Evolutionary conservation across 1,284 basidiomycete genomes (phyloP), one percentile per base, ranked within the genome.

Genomic region (Xanthoconium separans): DNA sequence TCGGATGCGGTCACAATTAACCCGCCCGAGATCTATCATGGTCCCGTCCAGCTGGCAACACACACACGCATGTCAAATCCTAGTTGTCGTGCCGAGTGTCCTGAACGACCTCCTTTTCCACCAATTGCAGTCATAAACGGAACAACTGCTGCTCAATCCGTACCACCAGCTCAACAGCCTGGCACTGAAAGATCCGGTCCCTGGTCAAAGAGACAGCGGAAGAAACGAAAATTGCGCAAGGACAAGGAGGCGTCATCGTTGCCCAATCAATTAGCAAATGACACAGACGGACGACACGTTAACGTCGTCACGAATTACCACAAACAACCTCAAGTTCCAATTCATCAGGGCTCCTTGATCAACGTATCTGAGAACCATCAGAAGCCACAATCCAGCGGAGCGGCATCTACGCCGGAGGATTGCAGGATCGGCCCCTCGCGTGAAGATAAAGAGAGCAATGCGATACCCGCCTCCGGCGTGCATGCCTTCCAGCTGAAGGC

Each of bases 121-220:
- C 47, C n/a, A 22, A 22, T 44, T 39, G 34, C 36, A 18, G 37
- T 34, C 24, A 12, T 31, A 15, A 40, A 30, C 4, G 31, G 8
- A 24, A 24, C 47, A 12, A 15, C 27, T 34, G 36, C 16, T 24
- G 39, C 16, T 24, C 63, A 45, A 37, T 44, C 37, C 5, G 47
- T 33, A 27, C 51, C 4, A 42, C 44, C 27, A 3, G 50, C 40
- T 36, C 49, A 47, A 13, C 51, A 50, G 20, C 22, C 42, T 34
- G 27, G 31, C 16, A 27, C 44, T 1, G 29, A 54, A 37, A 53
- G 16, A 29, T 18, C 15, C 2, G 22, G 41, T 44, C 56, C 41
- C 29, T 8, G 24, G 11, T 30, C 15, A 4, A 64, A 30, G 18
- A 69, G 40, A 48, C 0, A 12, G 29, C 58, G 65, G 36, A 72